phyloP scores from a whole-genome alignment of 768 basidiomycete species.

The Gloeophyllum trabeum region DNA sequence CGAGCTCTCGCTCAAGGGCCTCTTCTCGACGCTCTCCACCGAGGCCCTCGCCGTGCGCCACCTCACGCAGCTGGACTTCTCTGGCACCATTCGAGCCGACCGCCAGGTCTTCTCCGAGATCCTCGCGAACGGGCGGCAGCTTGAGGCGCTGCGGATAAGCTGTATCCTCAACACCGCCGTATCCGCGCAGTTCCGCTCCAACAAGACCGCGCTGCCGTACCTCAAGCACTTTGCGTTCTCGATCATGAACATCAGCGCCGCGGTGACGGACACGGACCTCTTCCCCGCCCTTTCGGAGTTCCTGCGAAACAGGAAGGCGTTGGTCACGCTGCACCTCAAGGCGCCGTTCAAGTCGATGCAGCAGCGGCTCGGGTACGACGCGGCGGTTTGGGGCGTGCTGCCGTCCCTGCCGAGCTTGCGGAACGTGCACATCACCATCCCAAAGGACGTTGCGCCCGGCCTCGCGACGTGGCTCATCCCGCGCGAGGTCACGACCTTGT shows the following conservation, averaged over 20 bases:
- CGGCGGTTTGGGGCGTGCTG: constrained; percentile 61
- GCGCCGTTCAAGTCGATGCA: constrained; percentile 21
- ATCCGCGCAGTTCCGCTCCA: constrained; percentile 38
- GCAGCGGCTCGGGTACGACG: constrained; percentile 53
- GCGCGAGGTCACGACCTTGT: constrained; percentile 16
- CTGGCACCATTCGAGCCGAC: constrained; percentile 37
- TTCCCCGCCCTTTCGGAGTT: constrained; percentile 64
- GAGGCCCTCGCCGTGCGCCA: constrained; percentile 13
- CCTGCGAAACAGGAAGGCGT: constrained; percentile 38
- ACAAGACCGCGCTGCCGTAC: constrained; percentile 39
- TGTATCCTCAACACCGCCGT: constrained; percentile 40
- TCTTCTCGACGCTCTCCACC: constrained; percentile 5
- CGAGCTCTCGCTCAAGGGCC: constrained; percentile 16
- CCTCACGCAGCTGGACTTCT: constrained; percentile 45
- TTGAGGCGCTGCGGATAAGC: constrained; percentile 48
- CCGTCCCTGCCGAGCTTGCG: constrained; percentile 41
- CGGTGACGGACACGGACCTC: constrained; percentile 43
- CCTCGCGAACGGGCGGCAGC: constrained; percentile 46
- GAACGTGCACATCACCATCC: constrained; percentile 51
- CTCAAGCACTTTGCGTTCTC: constrained; percentile 54
- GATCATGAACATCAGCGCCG: constrained; percentile 29
- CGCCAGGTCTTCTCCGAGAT: constrained; percentile 47
- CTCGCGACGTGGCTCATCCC: constrained; percentile 64
- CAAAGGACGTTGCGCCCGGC: constrained; percentile 48
- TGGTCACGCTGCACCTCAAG: constrained; percentile 43